phyloP scores from a whole-genome alignment of 2,329 filamentous ascomycete species.

The Clonostachys rhizophaga region DNA sequence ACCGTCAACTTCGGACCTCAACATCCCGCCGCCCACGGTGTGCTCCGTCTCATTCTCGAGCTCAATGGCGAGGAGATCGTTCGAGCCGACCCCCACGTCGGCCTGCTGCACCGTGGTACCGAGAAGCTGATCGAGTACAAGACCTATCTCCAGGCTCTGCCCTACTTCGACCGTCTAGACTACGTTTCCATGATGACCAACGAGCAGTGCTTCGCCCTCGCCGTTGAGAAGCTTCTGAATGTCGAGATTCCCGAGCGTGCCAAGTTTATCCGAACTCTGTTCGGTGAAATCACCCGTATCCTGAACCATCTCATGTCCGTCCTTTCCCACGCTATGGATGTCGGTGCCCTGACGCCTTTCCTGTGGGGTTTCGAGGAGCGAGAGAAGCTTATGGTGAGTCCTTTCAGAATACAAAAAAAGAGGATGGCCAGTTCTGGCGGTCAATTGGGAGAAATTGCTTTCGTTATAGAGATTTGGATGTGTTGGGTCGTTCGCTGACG shows the following conservation, averaged over 20 bases:
- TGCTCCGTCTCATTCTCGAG: constrained; percentile 95
- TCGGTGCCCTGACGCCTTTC: constrained; percentile 96
- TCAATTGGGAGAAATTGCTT: too few relatives aligned
- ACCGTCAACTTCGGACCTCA: constrained; percentile 99
- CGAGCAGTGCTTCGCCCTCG: constrained; percentile 94
- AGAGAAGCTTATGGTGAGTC: constrained; percentile 95
- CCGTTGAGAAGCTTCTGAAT: constrained; percentile 96
- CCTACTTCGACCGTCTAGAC: constrained; percentile 97
- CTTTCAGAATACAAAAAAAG: neutral
- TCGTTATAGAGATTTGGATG: too few relatives aligned
- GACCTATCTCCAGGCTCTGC: constrained; percentile 95
- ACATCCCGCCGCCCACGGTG: constrained; percentile 96
- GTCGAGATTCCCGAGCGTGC: constrained; percentile 92
- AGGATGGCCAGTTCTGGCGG: too few relatives aligned
- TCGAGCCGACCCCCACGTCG: constrained; percentile 93
- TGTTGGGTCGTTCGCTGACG: neutral
- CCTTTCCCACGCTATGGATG: constrained; percentile 96
- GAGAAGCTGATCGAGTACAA: constrained; percentile 99
- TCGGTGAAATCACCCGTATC: constrained; percentile 89
- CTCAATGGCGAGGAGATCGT: constrained; percentile 97
- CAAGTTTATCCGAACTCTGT: constrained; percentile 95
- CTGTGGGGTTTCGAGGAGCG: constrained; percentile 99
- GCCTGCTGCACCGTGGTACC: constrained; percentile 90
- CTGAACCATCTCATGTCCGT: constrained; percentile 98
- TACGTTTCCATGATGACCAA: constrained; percentile 99